Conservation (phyloP, 768 basidiomycete species). For the Russula dissimulans region DNA sequence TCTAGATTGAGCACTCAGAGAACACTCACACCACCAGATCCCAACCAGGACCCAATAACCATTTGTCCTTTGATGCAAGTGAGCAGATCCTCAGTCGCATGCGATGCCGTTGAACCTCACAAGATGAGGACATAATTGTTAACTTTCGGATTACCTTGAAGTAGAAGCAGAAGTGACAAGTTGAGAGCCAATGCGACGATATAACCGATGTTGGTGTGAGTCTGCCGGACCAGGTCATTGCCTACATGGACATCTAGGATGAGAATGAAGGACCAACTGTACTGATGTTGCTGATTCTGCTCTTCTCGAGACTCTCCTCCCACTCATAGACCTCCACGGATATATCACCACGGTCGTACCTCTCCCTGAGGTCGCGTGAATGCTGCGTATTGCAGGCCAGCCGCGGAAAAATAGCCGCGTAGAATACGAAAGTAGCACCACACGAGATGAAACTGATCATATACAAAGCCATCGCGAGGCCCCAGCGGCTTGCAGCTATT, state of each 20-base stretch:
- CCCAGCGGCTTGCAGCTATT: slow-evolving; percentile 59
- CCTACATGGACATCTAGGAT: background rate
- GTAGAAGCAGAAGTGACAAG: slow-evolving; percentile 59
- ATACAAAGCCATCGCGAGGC: slow-evolving; percentile 66
- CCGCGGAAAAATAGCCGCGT: slow-evolving; percentile 67
- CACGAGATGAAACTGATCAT: slow-evolving; percentile 75
- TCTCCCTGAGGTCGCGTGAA: slow-evolving; percentile 44
- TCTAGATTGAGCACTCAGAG: background rate
- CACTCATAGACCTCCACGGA: slow-evolving; percentile 53
- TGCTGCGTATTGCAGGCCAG: slow-evolving; percentile 70
- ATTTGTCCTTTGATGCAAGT: slow-evolving; percentile 40
- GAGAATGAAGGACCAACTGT: slow-evolving; percentile 38
- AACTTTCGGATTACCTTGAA: slow-evolving; percentile 46
- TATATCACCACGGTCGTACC: slow-evolving; percentile 52
- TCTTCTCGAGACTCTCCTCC: slow-evolving; percentile 77
- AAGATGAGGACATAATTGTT: slow-evolving; percentile 68
- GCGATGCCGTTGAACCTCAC: slow-evolving; percentile 30
- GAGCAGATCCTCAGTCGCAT: background rate
- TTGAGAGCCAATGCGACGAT: slow-evolving; percentile 57
- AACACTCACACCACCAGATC: slow-evolving; percentile 76
- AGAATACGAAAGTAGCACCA: slow-evolving; percentile 76
- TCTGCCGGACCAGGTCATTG: slow-evolving; percentile 30
- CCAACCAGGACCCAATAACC: slow-evolving; percentile 71
- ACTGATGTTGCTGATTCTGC: slow-evolving; percentile 75
- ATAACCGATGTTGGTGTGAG: slow-evolving; percentile 71